Evolutionary conservation across 495 filamentous ascomycete genomes (phyloP).

Genomic region (Barbatosphaeria neglecta): DNA sequence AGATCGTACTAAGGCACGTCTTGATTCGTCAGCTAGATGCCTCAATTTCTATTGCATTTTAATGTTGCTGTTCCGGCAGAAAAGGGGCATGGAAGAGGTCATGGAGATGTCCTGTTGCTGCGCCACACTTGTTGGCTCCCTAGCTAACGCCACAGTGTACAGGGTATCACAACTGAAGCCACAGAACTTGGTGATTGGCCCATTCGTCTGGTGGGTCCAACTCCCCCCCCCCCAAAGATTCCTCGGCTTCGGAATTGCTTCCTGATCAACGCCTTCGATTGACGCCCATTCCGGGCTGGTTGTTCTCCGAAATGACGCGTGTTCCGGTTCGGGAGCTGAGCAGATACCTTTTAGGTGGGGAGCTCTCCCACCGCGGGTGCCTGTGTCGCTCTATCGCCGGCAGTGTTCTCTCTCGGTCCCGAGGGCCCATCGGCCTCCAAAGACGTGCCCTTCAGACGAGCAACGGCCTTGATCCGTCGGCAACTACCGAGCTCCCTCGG

Average conservation of each 20-base stretch:
- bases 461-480: not conserved
- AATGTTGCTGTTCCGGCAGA: too few relatives aligned
- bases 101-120: too few relatives aligned
- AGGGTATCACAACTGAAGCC: not conserved
- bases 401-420: not conserved
- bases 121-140: too few relatives aligned
- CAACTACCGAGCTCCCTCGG: not conserved
- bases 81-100: too few relatives aligned
- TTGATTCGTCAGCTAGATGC: too few relatives aligned
- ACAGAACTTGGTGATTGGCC: not conserved
- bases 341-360: conserved; percentile 36
- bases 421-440: not conserved
- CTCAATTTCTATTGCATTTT: too few relatives aligned
- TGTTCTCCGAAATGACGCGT: conserved; percentile 16
- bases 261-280: not conserved
- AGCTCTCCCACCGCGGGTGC: conserved; percentile 28
- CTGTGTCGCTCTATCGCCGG: conserved; percentile 10
- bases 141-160: too few relatives aligned
- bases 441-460: not conserved
- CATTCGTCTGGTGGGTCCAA: too few relatives aligned
- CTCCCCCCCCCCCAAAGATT: too few relatives aligned
- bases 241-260: not conserved
- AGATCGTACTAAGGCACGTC: too few relatives aligned
- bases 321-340: conserved; percentile 26
- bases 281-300: not conserved